Evolutionary conservation across 768 basidiomycete genomes (phyloP), one percentile per base, ranked within the genome.

Genomic region (Termitomyces sp.): DNA sequence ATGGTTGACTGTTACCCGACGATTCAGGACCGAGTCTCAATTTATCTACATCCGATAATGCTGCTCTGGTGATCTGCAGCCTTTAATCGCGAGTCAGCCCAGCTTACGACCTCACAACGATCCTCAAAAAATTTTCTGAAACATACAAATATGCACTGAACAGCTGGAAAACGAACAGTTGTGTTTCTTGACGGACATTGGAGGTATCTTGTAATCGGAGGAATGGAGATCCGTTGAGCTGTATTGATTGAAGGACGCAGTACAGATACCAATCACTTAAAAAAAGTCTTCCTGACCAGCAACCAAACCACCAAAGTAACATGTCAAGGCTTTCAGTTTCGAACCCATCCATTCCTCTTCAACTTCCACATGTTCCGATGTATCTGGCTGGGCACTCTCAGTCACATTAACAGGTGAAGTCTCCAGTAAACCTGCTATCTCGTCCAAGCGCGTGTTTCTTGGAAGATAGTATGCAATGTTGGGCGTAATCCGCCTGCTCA

Each of bases 271-370:
- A 23, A 23, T 16, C 28, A 5, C 9, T 55, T 38, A 57, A n/a
- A 85, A 92, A 61, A 87, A 64, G 43, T 81, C 69, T 56, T 85
- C 86, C 66, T 93, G 90, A 3, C 87, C 89, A 26, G 72, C 70
- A 9, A 74, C 89, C 46, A 98, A 74, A 13, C 93, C 93, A 7
- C 96, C 96, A 72, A 88, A 97, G 71, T 97, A 96, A 70, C 92
- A 95, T 1, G 93, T 97, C 55, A 98, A 73, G 0, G 95, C 96
- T 69, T 98, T 98, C 47, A 98, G 73, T 76, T 96, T 96, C 10
- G 78, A 79, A 2, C 93, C 89, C 88, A 93, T 96, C 95, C 94
- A 98, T 70, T 93, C 93, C 72, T 98, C 96, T 69, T 98, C 95
- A 7, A 98, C 82, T 72, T 98, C 96, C 10, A 96, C 81, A 71